A percentile compares a stretch with the other conserved stretches of the same genome.
phyloP scores from a whole-genome alignment of 169 alveolate genomes.

The Babesia ovata region DNA sequence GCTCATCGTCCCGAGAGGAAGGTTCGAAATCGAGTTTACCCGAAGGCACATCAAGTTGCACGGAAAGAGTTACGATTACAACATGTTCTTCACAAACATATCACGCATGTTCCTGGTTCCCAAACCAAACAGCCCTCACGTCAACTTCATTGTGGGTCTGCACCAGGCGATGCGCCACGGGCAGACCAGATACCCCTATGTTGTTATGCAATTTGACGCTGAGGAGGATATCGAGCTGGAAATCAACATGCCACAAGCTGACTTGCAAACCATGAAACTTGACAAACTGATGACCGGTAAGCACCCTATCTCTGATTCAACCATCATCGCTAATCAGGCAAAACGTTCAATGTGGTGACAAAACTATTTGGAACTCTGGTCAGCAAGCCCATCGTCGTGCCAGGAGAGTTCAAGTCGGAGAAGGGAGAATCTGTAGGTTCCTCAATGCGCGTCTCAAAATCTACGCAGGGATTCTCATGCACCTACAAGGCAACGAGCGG shows the following conservation, averaged over 20 bases:
- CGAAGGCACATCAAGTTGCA: conserved; percentile 89
- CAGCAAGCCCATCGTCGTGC: conserved; percentile 90
- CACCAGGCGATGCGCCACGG: conserved; percentile 95
- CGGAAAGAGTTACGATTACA: conserved; percentile 95
- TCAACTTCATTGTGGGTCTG: conserved; percentile 89
- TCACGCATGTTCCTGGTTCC: conserved; percentile 92
- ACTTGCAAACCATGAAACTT: conserved; percentile 81
- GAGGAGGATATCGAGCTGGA: conserved; percentile 89
- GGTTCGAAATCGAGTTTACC: conserved; percentile 91
- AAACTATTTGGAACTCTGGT: conserved; percentile 89
- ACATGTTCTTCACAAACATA: conserved; percentile 89
- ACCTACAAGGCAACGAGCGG: conserved; percentile 96
- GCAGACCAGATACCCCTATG: conserved; percentile 93
- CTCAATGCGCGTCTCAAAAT: not conserved
- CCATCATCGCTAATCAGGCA: conserved; percentile 58
- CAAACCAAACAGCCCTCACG: conserved; percentile 91
- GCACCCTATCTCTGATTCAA: not conserved
- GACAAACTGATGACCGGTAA: conserved; percentile 84
- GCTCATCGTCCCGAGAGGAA: conserved; percentile 95
- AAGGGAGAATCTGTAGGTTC: conserved; percentile 76
- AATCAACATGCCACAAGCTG: conserved; percentile 87
- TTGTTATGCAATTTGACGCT: conserved; percentile 91
- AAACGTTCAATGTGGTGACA: conserved; percentile 90
- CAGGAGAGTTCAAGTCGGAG: conserved; percentile 92
- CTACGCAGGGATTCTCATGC: conserved; percentile 85